Conservation (phyloP, 768 basidiomycete species). For the Termitomyces bulborhizus region DNA sequence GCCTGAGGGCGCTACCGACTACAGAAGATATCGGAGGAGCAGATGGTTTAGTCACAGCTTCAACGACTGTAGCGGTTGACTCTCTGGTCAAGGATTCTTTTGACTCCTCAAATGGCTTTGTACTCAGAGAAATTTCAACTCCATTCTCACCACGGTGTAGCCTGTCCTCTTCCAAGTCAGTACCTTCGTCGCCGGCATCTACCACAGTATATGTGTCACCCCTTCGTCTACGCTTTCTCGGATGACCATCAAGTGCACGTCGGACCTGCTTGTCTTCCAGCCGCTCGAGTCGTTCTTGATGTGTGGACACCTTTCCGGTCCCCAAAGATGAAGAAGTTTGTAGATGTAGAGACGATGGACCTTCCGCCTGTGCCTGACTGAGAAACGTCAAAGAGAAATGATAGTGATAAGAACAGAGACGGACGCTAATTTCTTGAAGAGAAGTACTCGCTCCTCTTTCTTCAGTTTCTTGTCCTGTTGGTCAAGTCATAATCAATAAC, state of each 20-base stretch:
- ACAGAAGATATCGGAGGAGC: constrained; percentile 16
- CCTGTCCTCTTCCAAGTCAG: constrained; percentile 20
- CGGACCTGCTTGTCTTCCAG: constrained; percentile 55
- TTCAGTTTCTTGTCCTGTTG: constrained; percentile 86
- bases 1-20: constrained; percentile 62
- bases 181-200: constrained; percentile 23
- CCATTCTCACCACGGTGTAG: constrained; percentile 4
- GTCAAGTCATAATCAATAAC: not conserved
- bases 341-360: constrained; percentile 51
- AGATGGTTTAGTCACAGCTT: constrained; percentile 2
- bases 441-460: constrained; percentile 73
- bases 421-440: constrained; percentile 82
- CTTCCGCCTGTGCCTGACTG: constrained; percentile 73
- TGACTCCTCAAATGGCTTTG: not conserved
- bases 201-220: constrained; percentile 31
- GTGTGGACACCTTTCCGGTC: constrained; percentile 58
- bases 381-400: constrained; percentile 19
- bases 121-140: not conserved
- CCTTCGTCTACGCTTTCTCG: constrained; percentile 44
- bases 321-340: constrained; percentile 83
- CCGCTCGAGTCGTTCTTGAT: constrained; percentile 52
- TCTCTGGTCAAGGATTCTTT: not conserved
- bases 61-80: not conserved
- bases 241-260: constrained; percentile 41
- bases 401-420: constrained; percentile 19